Base-by-base conservation (phyloP, 2,329 filamentous ascomycete species). In the Trichoderma sp. region DNA sequence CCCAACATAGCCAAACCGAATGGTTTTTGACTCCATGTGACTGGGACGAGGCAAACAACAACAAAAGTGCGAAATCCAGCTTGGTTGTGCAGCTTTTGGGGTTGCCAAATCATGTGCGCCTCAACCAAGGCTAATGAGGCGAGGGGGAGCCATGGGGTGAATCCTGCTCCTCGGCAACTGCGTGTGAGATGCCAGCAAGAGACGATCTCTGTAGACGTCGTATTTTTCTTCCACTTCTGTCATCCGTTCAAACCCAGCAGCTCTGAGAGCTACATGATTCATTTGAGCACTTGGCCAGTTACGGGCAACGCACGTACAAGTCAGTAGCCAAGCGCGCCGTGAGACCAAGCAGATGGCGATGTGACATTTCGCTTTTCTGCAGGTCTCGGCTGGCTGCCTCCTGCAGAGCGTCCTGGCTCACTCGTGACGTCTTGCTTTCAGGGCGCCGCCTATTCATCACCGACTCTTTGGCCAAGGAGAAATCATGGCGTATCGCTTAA, bases 331-430 rank as follows among this genome's bases (percentile, higher is more conserved):
- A 24, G 6, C 18, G 29, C 53, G 31, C 53, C 24, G 45, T 33
- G 59, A 27, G 24, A 12, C 6, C 11, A 50, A 71, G 16, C 6
- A 60, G 56, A 64, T 33, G 60, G 24, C 7, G 56, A 35, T 21
- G 59, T 72, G 35, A 33, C 68, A 50, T 63, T 63, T 35, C 59
- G 38, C 12, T 35, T 72, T 41, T 62, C 35, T 72, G 68, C 59
- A 50, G 63, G 68, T 72, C 56, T 72, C 68, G 68, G 68, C 35
- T 50, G 21, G 59, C 29, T 64, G 33, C 68, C 27, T 72, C 59
- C 38, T 50, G 59, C 60, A 27, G 41, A 50, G 35, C 27, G 18
- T 33, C n/a, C 8, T 53, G 27, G 16, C 33, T 63, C 38, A 16
- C 38, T 64, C 59, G 59, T 50, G 29, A 72, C 68, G 59, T 50